Base-by-base conservation (phyloP, 1,284 basidiomycete genomes). In the Porogramme epimiltina region DNA sequence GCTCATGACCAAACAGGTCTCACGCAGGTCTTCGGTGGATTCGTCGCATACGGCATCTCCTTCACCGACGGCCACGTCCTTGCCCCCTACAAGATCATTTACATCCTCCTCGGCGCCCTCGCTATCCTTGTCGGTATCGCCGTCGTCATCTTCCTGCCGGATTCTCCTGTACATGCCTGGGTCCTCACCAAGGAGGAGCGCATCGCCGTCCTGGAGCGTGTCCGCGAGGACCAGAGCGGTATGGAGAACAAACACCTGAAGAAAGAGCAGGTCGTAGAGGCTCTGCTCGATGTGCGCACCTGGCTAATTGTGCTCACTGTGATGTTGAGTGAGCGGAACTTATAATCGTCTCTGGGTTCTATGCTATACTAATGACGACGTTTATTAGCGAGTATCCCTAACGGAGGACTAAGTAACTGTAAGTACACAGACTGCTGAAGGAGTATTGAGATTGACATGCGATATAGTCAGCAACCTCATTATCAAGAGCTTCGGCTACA, bases 151-250 rank as follows among this genome's bases (percentile, higher is more conserved):
- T 84, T 79, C 78, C 70, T 88, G 23, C 85, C 85, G 0, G 84
- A 86, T 61, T 86, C 85, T 0, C 85, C 84, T 2, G 78, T 85
- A 10, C 78, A 80, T 58, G 84, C 85, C 0, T 67, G 62, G 5
- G 76, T 84, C 59, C 69, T 89, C 15, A 81, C 76, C 0, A 73
- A 71, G 45, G 79, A 85, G 59, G 85, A 89, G 60, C 74, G 82
- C 15, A 77, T 85, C 43, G 81, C 85, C 24, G 82, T 76, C 3
- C 67, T 87, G 24, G 86, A 88, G 63, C 77, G 86, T 36, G 81
- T 89, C n/a, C 78, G 83, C 31, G 76, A 84, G 55, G 85, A 87
- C 56, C 79, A 85, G 61, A 80, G 79, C 33, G 87, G 86, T 0
- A 84, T 78, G 0, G 76, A 79, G 59, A 85, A 84, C 66, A 81